Evolutionary conservation across 192 early-diverging fungal genomes (phyloP).

Genomic region (Fimicolochytrium jonesii): DNA sequence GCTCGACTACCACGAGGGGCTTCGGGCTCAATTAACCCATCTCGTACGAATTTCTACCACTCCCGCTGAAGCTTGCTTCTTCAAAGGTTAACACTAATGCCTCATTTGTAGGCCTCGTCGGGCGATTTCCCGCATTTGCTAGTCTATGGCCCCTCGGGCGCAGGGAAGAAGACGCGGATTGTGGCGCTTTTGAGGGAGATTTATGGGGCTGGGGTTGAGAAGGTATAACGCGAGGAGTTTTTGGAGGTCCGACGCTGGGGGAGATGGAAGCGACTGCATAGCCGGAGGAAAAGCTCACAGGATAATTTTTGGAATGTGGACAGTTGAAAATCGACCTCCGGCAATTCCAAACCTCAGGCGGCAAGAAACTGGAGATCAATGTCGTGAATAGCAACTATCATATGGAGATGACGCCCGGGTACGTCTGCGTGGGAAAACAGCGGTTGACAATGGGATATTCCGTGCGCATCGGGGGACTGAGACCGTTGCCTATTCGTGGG

Average conservation of each 20-base stretch:
- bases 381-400: slow-evolving; percentile 93
- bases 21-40: slow-evolving; percentile 69
- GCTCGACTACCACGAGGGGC: slow-evolving; percentile 75
- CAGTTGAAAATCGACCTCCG: slow-evolving; percentile 89
- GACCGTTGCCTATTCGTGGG: background rate
- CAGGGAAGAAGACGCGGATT: slow-evolving; percentile 95
- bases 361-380: slow-evolving; percentile 80
- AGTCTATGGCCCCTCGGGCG: slow-evolving; percentile 92
- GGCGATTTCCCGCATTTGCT: slow-evolving; percentile 93
- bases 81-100: background rate
- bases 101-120: slow-evolving; percentile 36
- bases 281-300: too few relatives aligned
- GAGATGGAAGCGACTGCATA: too few relatives aligned
- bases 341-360: slow-evolving; percentile 77
- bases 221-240: slow-evolving; percentile 60
- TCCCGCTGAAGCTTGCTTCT: background rate
- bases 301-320: too few relatives aligned
- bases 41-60: slow-evolving; percentile 32
- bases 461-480: too few relatives aligned
- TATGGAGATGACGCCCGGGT: slow-evolving; percentile 94
- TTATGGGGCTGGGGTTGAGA: slow-evolving; percentile 87
- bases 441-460: too few relatives aligned
- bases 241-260: too few relatives aligned
- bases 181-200: slow-evolving; percentile 79
- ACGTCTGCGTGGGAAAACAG: background rate